These are phyloP conservation scores for Hydnomerulius pinastri DNA, from an alignment of 768 basidiomycete species.

Conservation along the genomic window DNA sequence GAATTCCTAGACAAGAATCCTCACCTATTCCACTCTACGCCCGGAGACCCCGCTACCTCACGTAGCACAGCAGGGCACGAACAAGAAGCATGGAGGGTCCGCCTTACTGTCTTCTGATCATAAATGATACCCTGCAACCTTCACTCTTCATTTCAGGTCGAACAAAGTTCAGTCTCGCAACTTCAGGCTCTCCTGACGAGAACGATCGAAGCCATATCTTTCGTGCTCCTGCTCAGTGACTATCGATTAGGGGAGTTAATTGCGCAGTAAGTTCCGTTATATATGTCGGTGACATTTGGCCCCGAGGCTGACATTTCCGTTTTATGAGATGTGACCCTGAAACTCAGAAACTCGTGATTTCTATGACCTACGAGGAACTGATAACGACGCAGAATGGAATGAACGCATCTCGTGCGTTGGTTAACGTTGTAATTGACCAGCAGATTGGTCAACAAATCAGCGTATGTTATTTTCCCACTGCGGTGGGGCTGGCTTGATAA, in stretches of 20 bases:
- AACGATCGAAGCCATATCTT: conserved; percentile 92
- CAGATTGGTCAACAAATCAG: conserved; percentile 97
- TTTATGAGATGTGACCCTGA: conserved; percentile 74
- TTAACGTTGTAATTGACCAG: conserved; percentile 96
- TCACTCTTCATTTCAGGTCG: conserved; percentile 51
- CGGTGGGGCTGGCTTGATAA: conserved; percentile 4
- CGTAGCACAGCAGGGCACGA: conserved; percentile 60
- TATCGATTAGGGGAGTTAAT: conserved; percentile 87
- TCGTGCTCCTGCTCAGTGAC: conserved; percentile 88
- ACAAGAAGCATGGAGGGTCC: conserved; percentile 89
- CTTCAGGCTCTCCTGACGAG: conserved; percentile 74
- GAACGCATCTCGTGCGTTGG: conserved; percentile 84
- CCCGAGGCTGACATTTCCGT: conserved; percentile 11
- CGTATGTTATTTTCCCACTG: conserved; percentile 45
- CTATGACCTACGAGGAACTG: conserved; percentile 83
- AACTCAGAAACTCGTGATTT: conserved; percentile 65
- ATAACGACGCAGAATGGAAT: conserved; percentile 85
- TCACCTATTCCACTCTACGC: conserved; percentile 82
- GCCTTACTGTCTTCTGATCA: conserved; percentile 7
- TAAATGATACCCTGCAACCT: background rate
- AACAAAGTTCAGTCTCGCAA: conserved; percentile 81
- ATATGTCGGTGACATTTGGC: background rate
- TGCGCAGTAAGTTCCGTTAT: conserved; percentile 56
- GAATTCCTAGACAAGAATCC: conserved; percentile 80
- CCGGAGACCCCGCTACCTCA: conserved; percentile 62